phyloP scores from a whole-genome alignment of 192 early-diverging fungal species.

The Gorgonomyces haynaldii region DNA sequence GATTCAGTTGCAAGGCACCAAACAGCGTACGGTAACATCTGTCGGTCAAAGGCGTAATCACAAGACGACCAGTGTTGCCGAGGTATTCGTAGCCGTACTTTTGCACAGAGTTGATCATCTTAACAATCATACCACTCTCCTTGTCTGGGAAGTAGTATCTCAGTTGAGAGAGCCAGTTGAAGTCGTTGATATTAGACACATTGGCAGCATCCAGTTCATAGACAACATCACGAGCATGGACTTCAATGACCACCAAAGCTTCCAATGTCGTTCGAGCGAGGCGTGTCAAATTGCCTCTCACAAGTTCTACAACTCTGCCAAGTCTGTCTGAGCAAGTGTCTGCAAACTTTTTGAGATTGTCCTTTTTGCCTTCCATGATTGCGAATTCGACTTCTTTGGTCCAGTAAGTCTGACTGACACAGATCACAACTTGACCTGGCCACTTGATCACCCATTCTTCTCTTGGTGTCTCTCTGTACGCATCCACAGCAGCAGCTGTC shows the following conservation, averaged over 20 bases:
- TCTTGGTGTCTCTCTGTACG: conserved; percentile 32
- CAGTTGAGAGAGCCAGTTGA: conserved; percentile 45
- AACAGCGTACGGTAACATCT: conserved; percentile 49
- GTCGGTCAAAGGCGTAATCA: conserved; percentile 50
- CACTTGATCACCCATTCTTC: conserved; percentile 50
- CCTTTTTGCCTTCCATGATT: conserved; percentile 28
- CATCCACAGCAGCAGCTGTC: conserved; percentile 19
- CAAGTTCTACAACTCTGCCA: conserved; percentile 41
- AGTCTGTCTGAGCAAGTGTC: conserved; percentile 37
- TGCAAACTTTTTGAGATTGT: conserved; percentile 35
- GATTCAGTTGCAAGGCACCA: conserved; percentile 47
- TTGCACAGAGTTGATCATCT: conserved; percentile 55
- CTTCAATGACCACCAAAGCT: conserved; percentile 52
- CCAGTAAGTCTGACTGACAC: conserved; percentile 48
- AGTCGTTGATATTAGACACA: conserved; percentile 29
- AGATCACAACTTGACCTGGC: conserved; percentile 51
- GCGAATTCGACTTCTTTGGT: conserved; percentile 46
- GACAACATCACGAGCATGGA: conserved; percentile 48
- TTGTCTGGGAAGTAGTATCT: conserved; percentile 48
- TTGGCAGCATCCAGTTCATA: conserved; percentile 32
- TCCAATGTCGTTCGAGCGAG: conserved; percentile 38
- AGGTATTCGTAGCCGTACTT: conserved; percentile 53
- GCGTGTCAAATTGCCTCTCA: conserved; percentile 38
- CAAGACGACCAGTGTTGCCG: conserved; percentile 45
- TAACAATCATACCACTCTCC: conserved; percentile 39